These are phyloP conservation scores for Phytophthora kernoviae DNA, from an alignment of 352 stramenopile species.

Conservation along the genomic window DNA sequence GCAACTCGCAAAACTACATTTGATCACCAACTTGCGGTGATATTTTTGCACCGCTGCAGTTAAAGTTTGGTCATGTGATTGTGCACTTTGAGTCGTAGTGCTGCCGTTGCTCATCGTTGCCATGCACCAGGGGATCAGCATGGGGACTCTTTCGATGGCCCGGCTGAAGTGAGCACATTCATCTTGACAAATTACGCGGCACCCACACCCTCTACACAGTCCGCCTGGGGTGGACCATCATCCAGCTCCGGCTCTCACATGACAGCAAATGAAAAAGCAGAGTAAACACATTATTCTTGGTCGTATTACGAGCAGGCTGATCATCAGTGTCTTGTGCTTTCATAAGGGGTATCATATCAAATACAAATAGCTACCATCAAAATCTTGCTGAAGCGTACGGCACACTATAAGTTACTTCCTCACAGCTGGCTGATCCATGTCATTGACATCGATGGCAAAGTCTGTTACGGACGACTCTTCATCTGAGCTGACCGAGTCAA, in stretches of 20 bases:
- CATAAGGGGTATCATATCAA: not conserved
- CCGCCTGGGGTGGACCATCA: not conserved
- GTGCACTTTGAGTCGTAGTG: no score
- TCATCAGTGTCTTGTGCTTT: no score
- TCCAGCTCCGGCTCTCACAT: not conserved
- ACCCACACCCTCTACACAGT: no score
- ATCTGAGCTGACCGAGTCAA: slow-evolving; percentile 15
- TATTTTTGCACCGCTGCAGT: no score
- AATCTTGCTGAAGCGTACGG: not conserved
- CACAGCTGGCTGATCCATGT: slow-evolving; percentile 1
- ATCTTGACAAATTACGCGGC: no score
- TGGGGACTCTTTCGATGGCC: no score
- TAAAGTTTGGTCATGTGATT: no score
- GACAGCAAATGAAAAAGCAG: not conserved
- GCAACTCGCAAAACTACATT: no score
- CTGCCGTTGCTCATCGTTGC: no score
- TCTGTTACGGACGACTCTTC: slow-evolving; percentile 17
- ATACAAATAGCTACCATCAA: not conserved
- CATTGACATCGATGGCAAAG: slow-evolving; percentile 19
- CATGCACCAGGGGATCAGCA: no score
- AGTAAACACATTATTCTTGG: not conserved
- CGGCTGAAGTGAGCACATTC: no score
- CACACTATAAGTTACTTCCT: slow-evolving; percentile 22
- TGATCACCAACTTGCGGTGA: no score
- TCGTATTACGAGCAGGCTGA: not conserved